Conservation (phyloP, 768 basidiomycete genomes). For the Sarcodon aspratus region DNA sequence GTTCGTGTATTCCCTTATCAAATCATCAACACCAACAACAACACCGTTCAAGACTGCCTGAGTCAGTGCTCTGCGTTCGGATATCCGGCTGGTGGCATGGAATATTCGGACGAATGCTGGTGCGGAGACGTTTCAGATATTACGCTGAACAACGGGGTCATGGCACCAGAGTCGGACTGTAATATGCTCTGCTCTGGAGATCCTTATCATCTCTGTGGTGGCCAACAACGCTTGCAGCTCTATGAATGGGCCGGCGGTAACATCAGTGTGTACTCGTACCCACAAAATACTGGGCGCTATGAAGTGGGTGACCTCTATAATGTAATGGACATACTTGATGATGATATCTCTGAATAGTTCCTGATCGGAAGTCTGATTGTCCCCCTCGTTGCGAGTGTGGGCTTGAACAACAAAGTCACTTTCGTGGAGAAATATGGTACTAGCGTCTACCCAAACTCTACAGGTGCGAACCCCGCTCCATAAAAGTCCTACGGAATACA, state of each 20-base stretch:
- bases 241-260: constrained; percentile 18
- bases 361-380: constrained; percentile 51
- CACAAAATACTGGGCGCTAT: constrained; percentile 54
- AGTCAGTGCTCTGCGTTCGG: constrained; percentile 61
- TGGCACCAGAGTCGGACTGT: constrained; percentile 27
- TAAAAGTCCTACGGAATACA: too few relatives aligned
- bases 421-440: constrained; percentile 73
- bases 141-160: constrained; percentile 17
- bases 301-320: constrained; percentile 35
- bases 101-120: constrained; percentile 66
- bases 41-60: constrained; percentile 53
- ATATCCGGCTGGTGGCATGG: constrained; percentile 59
- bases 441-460: constrained; percentile 47
- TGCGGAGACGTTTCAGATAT: constrained; percentile 62
- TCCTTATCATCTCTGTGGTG: constrained; percentile 58
- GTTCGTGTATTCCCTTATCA: constrained; percentile 48
- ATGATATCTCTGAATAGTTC: constrained; percentile 19
- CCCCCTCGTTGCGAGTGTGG: constrained; percentile 64
- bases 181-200: constrained; percentile 55
- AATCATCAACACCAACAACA: constrained; percentile 46
- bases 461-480: constrained; percentile 24
- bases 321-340: background rate
- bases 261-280: constrained; percentile 54
- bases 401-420: constrained; percentile 72
- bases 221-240: constrained; percentile 36